phyloP scores from a whole-genome alignment of 1,139 yeast species.

The Candida buenavistaensis region DNA sequence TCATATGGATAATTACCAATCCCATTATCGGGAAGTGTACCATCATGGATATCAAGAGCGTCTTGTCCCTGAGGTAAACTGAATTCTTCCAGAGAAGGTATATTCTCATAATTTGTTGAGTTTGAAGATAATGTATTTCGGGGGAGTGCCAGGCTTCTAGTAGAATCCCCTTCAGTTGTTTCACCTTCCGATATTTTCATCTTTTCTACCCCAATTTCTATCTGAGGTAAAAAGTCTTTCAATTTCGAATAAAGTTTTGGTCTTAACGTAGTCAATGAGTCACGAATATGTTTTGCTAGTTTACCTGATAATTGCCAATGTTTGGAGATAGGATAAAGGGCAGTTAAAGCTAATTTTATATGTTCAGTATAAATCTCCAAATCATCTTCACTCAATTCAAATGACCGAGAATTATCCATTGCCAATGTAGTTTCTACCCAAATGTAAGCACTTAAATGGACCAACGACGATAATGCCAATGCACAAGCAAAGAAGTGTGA shows the following conservation, averaged over 20 bases:
- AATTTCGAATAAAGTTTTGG: constrained; percentile 27
- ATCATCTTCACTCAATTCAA: constrained; percentile 28
- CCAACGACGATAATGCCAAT: constrained; percentile 49
- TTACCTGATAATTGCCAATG: constrained; percentile 53
- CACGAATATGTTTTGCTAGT: constrained; percentile 44
- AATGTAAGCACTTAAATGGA: constrained; percentile 49
- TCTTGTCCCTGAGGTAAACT: not conserved
- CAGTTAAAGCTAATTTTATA: constrained; percentile 46
- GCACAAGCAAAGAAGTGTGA: constrained; percentile 54
- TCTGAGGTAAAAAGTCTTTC: constrained; percentile 20
- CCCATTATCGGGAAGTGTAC: constrained; percentile 1
- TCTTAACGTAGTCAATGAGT: constrained; percentile 29
- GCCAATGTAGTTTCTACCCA: constrained; percentile 39
- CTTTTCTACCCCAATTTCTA: constrained; percentile 14
- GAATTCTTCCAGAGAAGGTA: not conserved
- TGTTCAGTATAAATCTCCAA: constrained; percentile 45
- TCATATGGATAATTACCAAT: constrained; percentile 3
- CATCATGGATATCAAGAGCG: constrained; percentile 3
- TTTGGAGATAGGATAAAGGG: constrained; percentile 44
- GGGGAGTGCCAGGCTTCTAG: constrained; percentile 7
- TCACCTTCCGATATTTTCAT: constrained; percentile 7
- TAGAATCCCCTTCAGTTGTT: constrained; percentile 2
- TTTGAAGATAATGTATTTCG: not conserved
- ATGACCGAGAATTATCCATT: constrained; percentile 8
- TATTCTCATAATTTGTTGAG: not conserved